Percentiles rank a stretch among this genome's conserved stretches.
Evolutionary conservation across 768 basidiomycete genomes (phyloP).

Genomic region (Gelatoporia subvermispora): DNA sequence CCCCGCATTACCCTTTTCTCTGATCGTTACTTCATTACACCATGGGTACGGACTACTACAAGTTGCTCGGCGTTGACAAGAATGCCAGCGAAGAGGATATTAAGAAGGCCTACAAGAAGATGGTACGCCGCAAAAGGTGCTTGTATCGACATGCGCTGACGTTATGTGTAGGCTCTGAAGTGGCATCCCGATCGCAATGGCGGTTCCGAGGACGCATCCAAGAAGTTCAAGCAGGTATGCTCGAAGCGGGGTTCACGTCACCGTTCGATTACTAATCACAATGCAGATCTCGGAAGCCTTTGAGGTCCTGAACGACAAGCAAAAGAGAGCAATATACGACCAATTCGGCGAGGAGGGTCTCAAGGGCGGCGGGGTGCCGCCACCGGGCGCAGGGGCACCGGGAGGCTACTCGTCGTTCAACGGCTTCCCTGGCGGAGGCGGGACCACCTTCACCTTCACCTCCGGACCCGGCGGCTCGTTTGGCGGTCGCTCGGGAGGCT

Average conservation of each 20-base stretch:
- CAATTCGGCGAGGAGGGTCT: constrained; percentile 95
- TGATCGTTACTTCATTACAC: constrained; percentile 9
- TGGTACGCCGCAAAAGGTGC: constrained; percentile 41
- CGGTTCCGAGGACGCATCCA: constrained; percentile 78
- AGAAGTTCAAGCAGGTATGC: constrained; percentile 86
- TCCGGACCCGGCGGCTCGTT: constrained; percentile 19
- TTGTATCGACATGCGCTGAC: not conserved
- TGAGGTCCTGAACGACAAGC: constrained; percentile 85
- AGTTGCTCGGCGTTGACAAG: constrained; percentile 68
- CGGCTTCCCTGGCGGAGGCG: constrained; percentile 17
- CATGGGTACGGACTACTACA: constrained; percentile 91
- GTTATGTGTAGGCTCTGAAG: constrained; percentile 61
- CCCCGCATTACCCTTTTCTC: not conserved
- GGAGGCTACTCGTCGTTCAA: constrained; percentile 26
- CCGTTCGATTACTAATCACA: not conserved
- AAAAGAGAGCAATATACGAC: constrained; percentile 84
- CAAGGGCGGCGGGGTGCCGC: constrained; percentile 60
- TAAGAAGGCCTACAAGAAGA: constrained; percentile 94
- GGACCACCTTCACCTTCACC: constrained; percentile 22
- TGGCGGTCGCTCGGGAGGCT: constrained; percentile 36
- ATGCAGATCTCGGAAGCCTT: constrained; percentile 88
- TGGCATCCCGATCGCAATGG: constrained; percentile 93
- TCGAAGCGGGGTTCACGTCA: not conserved
- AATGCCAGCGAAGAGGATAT: constrained; percentile 79
- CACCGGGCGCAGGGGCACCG: constrained; percentile 47